These are phyloP conservation scores for Neurospora crassa DNA, from an alignment of 2,329 filamentous ascomycete genomes.

Conservation along the genomic window DNA sequence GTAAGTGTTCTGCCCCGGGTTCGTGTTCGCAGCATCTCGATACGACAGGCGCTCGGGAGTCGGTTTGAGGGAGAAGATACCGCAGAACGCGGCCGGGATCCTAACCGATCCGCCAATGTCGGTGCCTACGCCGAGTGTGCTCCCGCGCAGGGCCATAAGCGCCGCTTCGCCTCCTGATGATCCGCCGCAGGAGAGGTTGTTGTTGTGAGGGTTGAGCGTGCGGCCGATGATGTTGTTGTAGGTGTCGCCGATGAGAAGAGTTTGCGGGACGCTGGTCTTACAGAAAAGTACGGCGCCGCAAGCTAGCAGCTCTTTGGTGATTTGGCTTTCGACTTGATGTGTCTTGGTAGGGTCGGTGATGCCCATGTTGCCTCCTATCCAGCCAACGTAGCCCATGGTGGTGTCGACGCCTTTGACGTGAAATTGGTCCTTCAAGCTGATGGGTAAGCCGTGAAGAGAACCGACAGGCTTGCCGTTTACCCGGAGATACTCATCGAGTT, in stretches of 20 bases:
- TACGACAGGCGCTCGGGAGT: constrained; percentile 19
- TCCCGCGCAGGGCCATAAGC: constrained; percentile 24
- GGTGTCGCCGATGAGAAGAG: constrained; percentile 20
- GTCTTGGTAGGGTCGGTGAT: constrained; percentile 10
- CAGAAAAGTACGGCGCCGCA: constrained; percentile 22
- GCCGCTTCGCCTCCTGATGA: constrained; percentile 29
- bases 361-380: constrained; percentile 19
- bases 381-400: constrained; percentile 27
- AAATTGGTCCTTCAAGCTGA: constrained; percentile 40
- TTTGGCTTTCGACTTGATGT: constrained; percentile 17
- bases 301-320: constrained; percentile 21
- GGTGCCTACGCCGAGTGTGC: constrained; percentile 26
- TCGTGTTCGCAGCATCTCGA: constrained; percentile 17
- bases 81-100: constrained; percentile 23
- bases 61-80: constrained; percentile 22
- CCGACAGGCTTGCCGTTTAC: constrained; percentile 36
- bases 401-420: constrained; percentile 36
- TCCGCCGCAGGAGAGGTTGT: constrained; percentile 24
- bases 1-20: constrained; percentile 49
- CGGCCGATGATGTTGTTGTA: constrained; percentile 26
- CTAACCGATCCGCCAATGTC: constrained; percentile 26
- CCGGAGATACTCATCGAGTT: constrained; percentile 36
- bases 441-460: constrained; percentile 52
- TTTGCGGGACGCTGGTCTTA: constrained; percentile 23
- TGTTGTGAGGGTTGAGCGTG: constrained; percentile 27